These are phyloP conservation scores for Rhizopogon salebrosus DNA, from an alignment of 768 basidiomycete genomes.

Conservation along the genomic window DNA sequence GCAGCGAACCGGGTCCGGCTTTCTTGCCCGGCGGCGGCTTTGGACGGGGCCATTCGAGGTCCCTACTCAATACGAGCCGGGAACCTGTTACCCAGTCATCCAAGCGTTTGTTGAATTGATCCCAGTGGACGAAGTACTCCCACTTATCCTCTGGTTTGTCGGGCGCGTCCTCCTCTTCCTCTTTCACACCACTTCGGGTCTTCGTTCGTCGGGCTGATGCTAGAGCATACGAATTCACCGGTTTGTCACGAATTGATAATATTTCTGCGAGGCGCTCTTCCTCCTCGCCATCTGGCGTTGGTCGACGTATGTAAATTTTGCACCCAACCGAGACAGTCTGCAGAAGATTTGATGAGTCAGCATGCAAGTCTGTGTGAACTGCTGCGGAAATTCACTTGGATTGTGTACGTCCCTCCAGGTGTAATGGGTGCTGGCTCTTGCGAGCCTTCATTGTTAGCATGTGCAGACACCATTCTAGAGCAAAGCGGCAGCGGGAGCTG, in stretches of 20 bases:
- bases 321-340: conserved; percentile 90
- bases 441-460: conserved; percentile 28
- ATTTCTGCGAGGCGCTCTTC: conserved; percentile 96
- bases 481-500: neutral
- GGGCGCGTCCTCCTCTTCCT: conserved; percentile 45
- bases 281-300: conserved; percentile 61
- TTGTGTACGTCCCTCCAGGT: conserved; percentile 68
- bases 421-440: conserved; percentile 59
- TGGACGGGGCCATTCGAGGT: conserved; percentile 95
- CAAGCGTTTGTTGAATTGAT: conserved; percentile 97
- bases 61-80: conserved; percentile 75
- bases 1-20: conserved; percentile 27
- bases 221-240: conserved; percentile 50
- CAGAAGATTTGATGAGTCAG: conserved; percentile 29
- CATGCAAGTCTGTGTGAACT: conserved; percentile 20
- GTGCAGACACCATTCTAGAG: conserved; percentile 24
- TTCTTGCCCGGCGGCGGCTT: conserved; percentile 62
- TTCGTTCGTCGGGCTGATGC: conserved; percentile 32
- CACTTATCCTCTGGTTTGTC: conserved; percentile 68
- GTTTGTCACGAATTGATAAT: conserved; percentile 88
- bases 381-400: conserved; percentile 48
- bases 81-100: conserved; percentile 96
- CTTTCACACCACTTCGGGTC: conserved; percentile 32
- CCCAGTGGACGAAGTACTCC: conserved; percentile 98
- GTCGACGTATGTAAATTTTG: conserved; percentile 89